These are phyloP conservation scores for Zymoseptoria passerinii DNA, from an alignment of 2,329 filamentous ascomycete species.

Conservation along the genomic window DNA sequence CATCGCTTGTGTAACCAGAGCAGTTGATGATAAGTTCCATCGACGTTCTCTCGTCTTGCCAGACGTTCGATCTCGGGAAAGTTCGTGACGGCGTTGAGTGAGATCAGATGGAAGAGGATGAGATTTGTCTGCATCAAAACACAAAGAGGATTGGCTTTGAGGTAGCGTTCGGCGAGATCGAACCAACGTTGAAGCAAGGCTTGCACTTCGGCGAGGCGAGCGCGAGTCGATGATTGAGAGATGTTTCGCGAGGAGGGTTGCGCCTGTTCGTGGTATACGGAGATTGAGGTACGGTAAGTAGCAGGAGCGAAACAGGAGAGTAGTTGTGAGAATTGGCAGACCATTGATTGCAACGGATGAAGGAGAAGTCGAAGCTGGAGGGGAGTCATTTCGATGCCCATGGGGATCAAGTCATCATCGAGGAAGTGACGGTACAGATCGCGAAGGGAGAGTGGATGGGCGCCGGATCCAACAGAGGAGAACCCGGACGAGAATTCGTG, in stretches of 20 bases:
- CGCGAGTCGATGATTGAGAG: slow-evolving; percentile 52
- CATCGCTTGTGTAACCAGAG: slow-evolving; percentile 52
- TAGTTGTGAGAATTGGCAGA: slow-evolving; percentile 57
- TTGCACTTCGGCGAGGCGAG: slow-evolving; percentile 57
- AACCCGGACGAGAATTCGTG: slow-evolving; percentile 48
- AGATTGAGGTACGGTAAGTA: slow-evolving; percentile 21
- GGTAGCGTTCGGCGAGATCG: slow-evolving; percentile 50
- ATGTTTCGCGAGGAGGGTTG: slow-evolving; percentile 24
- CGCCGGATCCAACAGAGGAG: slow-evolving; percentile 46
- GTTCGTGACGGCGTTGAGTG: slow-evolving; percentile 58
- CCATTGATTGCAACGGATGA: slow-evolving; percentile 58
- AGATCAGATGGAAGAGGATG: slow-evolving; percentile 62
- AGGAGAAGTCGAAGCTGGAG: slow-evolving; percentile 58
- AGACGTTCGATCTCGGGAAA: slow-evolving; percentile 60
- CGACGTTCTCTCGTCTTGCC: slow-evolving; percentile 52
- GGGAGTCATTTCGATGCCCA: slow-evolving; percentile 45
- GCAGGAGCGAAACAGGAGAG: slow-evolving; percentile 50
- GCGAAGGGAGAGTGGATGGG: slow-evolving; percentile 50
- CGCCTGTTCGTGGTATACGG: not conserved
- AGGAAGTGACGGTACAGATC: slow-evolving; percentile 62
- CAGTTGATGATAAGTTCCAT: slow-evolving; percentile 49
- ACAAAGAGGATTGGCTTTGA: slow-evolving; percentile 50
- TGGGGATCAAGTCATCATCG: slow-evolving; percentile 51
- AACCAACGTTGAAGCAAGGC: slow-evolving; percentile 59
- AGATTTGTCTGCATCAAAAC: slow-evolving; percentile 56